Evolutionary conservation across 805 yeast genomes (phyloP).

Genomic region (Hagleromyces aurorensis): DNA sequence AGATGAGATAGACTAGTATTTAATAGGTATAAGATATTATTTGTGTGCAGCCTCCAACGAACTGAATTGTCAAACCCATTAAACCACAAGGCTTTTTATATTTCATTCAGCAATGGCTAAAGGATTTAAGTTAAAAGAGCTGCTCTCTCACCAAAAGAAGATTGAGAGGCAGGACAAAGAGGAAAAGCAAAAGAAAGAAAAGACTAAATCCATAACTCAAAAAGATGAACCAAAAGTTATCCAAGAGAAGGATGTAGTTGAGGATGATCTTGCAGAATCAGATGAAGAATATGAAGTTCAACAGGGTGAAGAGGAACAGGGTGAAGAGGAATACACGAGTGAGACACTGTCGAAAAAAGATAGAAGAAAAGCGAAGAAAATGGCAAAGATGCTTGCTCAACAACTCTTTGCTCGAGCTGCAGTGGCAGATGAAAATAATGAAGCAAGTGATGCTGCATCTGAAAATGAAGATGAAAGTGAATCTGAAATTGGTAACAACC

Average conservation of each 20-base stretch:
- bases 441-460: constrained; percentile 31
- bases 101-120: constrained; percentile 24
- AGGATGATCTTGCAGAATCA: constrained; percentile 50
- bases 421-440: constrained; percentile 17
- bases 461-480: constrained; percentile 40
- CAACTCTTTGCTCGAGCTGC: too few species aligned
- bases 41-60: constrained; percentile 1
- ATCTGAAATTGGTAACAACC: constrained; percentile 37
- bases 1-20: constrained; percentile 9
- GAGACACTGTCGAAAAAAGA: constrained; percentile 7
- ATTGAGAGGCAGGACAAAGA: constrained; percentile 17
- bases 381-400: too few species aligned
- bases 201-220: constrained; percentile 14
- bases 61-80: constrained; percentile 1
- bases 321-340: constrained; percentile 20
- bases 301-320: constrained; percentile 16
- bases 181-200: constrained; percentile 18
- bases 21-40: background rate
- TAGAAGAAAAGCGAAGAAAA: constrained; percentile 36
- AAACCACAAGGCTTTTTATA: constrained; percentile 1
- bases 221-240: constrained; percentile 29
- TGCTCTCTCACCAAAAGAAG: constrained; percentile 23
- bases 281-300: constrained; percentile 25
- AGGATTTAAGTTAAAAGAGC: constrained; percentile 28
- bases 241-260: constrained; percentile 25